A percentile compares a stretch with the other conserved stretches of the same genome.
phyloP scores from a whole-genome alignment of 78 protist species.

The Chrysochromulina parva region DNA sequence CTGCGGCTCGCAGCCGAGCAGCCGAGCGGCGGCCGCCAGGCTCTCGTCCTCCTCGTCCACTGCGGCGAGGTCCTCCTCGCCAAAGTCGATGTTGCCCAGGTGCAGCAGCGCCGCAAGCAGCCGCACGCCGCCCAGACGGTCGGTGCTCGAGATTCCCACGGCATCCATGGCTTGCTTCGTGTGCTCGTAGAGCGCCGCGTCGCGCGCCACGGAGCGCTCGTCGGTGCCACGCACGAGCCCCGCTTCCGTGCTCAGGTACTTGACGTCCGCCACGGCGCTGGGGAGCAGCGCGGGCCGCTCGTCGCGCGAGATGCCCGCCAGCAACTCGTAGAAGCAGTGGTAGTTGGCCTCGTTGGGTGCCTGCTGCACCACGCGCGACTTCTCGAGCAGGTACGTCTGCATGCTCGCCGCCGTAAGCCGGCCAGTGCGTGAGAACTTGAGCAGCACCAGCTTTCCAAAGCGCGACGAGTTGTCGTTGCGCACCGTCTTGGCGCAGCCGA shows the following conservation, averaged over 20 bases:
- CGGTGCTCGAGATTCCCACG: neutral
- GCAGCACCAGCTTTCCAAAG: slow-evolving; percentile 65
- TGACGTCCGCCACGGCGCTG: neutral
- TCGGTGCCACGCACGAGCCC: neutral
- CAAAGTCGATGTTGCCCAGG: slow-evolving; percentile 77
- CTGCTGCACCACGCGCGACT: slow-evolving; percentile 86
- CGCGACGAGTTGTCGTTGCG: slow-evolving; percentile 83
- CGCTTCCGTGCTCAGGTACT: neutral
- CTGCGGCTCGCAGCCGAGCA: neutral
- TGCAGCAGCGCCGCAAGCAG: slow-evolving; percentile 64
- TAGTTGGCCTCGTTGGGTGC: slow-evolving; percentile 81
- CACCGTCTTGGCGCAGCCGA: slow-evolving; percentile 77
- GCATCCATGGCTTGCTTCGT: neutral
- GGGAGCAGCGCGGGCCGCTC: neutral
- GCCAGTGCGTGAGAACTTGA: slow-evolving; percentile 14
- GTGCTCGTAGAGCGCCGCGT: neutral
- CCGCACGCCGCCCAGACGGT: too few relatives aligned
- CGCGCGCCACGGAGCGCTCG: neutral
- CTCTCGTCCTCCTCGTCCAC: neutral
- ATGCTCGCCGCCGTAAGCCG: slow-evolving; percentile 42
- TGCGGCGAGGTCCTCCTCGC: slow-evolving; percentile 16
- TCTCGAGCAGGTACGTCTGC: slow-evolving; percentile 76
- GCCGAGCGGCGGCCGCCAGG: neutral
- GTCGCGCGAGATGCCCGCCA: neutral
- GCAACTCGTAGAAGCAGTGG: slow-evolving; percentile 84